Conservation (phyloP, 805 yeast species). For the Yarrowia hollandica region DNA sequence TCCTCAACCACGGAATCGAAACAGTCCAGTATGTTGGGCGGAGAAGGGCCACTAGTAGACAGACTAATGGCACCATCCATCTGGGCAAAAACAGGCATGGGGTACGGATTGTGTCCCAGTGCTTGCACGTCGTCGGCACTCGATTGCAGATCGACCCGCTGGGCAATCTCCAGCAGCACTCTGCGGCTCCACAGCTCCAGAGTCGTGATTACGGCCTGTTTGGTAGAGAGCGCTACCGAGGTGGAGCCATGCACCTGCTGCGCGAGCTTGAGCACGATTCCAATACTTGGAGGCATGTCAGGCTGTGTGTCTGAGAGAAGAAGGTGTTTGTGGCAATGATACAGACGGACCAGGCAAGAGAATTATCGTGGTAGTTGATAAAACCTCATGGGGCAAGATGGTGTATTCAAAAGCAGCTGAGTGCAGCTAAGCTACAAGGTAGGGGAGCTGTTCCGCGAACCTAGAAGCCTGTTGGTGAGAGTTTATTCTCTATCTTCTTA, state of each 20-base stretch:
- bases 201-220: neutral
- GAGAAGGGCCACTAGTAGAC: constrained; percentile 2
- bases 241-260: constrained; percentile 1
- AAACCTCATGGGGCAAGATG: neutral
- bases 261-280: constrained; percentile 7
- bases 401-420: neutral
- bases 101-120: constrained; percentile 9
- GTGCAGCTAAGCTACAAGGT: neutral
- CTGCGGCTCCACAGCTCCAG: constrained; percentile 27
- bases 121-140: neutral
- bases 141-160: neutral
- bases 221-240: neutral
- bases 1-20: constrained; percentile 11
- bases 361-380: no score
- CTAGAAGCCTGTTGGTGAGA: neutral
- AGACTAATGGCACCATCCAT: neutral
- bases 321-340: no score
- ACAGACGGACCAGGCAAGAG: no score
- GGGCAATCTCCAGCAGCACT: constrained; percentile 9
- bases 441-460: constrained; percentile 9
- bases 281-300: constrained; percentile 7
- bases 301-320: neutral
- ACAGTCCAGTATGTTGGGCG: neutral
- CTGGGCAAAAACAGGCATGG: neutral
- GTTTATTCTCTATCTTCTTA: neutral